phyloP scores from a whole-genome alignment of 768 basidiomycete genomes.

The Amanita phalloides region DNA sequence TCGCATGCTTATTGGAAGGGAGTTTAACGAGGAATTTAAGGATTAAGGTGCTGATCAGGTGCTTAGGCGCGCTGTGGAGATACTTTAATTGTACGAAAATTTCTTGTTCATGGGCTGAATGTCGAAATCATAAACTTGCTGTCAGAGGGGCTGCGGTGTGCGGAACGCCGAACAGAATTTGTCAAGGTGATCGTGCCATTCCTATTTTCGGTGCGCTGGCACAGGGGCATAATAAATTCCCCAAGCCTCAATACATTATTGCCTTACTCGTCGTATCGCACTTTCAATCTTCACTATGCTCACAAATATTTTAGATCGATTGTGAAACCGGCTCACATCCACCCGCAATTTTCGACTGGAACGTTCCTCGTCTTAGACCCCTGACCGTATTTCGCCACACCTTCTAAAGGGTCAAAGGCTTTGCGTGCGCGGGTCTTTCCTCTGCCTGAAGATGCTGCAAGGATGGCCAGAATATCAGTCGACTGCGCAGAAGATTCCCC shows the following conservation, averaged over 20 bases:
- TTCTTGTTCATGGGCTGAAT: not conserved
- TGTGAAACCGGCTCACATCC: conserved; percentile 3
- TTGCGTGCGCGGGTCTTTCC: not conserved
- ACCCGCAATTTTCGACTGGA: conserved; percentile 1
- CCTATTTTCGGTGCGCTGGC: not conserved
- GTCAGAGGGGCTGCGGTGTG: not conserved
- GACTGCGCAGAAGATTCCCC: not conserved
- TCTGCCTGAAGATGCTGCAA: conserved; percentile 2
- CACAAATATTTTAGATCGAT: conserved; percentile 4
- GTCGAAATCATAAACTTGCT: not conserved
- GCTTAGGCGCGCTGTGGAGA: not conserved
- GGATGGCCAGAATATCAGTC: conserved; percentile 6
- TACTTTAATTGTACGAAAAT: not conserved
- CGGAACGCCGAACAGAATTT: not conserved
- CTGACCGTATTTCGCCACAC: not conserved
- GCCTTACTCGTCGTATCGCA: not conserved
- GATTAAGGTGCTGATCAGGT: conserved; percentile 8
- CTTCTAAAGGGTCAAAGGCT: not conserved
- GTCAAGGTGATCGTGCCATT: not conserved
- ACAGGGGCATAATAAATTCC: not conserved
- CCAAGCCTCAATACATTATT: conserved; percentile 1
- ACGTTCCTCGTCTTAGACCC: conserved; percentile 5
- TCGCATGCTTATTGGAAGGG: conserved; percentile 88
- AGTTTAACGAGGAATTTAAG: conserved; percentile 69
- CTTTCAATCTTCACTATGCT: not conserved